Evolutionary conservation across 441 rosid genomes (phyloP), one percentile per base, ranked within the genome.

Genomic region (Adansonia rubrostipa): DNA sequence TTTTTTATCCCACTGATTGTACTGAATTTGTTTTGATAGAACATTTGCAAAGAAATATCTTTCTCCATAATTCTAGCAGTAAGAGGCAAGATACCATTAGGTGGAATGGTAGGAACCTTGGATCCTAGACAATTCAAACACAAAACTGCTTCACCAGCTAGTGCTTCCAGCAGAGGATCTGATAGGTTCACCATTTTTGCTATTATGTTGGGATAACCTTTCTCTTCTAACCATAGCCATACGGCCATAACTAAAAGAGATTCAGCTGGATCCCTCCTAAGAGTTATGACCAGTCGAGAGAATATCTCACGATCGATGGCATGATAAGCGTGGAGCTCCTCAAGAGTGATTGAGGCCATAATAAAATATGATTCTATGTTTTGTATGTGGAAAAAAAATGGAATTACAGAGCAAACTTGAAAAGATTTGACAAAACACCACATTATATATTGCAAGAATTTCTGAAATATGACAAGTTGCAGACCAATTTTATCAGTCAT

Each of bases 221-320:
- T 80, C 14, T 87, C 86, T 80, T 93, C 94, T 3, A 93, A 87
- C 93, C 93, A 92, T 15, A 92, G 66, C 93, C 97, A 91, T 6
- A 82, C 44, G 5, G 97, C 88, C 81, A 92, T 80, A 74, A 89
- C 79, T 2, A 91, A 80, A 3, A 93, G 73, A 73, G 91, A 90
- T 7, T 91, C 90, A 53, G 82, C 87, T 2, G 87, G 89, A 0
- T 86, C 61, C 65, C 89, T 78, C 73, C 48, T 19, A 5, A 84
- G 74, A 0, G n/a, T 71, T 33, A 84, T 3, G 2, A 91, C 85
- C 83, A 92, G 20, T 17, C 85, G 84, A 33, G 85, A 66, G 81
- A 92, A 92, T 0, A 89, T 33, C 19, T 84, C 84, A 2, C 93
- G 81, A 54, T 91, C 95, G 7, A 85, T 76, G 33, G 83, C 60